These are phyloP conservation scores for Phytophthora boehmeriae DNA, from an alignment of 352 stramenopile species.

Conservation along the genomic window DNA sequence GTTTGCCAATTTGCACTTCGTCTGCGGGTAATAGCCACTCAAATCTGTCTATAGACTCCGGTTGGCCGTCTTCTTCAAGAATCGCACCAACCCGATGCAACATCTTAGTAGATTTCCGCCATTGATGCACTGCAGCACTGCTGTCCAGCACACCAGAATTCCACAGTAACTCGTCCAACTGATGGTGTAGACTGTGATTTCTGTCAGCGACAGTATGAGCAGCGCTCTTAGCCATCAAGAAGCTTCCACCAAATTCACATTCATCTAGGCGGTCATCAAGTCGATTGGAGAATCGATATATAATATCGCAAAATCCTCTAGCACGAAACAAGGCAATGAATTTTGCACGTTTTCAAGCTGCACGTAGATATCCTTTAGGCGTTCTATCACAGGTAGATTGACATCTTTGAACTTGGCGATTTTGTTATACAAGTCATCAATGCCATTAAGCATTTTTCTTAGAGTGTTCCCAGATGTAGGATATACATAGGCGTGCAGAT, in stretches of 20 bases:
- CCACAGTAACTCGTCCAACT: no score
- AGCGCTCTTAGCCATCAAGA: no score
- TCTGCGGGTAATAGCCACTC: conserved; percentile 8
- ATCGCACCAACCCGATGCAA: not conserved
- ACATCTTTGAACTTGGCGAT: conserved; percentile 2
- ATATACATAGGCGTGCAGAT: no score
- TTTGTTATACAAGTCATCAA: conserved; percentile 6
- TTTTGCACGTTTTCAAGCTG: not conserved
- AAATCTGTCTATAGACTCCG: not conserved
- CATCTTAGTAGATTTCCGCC: no score
- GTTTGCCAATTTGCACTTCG: conserved; percentile 5
- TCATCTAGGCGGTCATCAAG: not conserved
- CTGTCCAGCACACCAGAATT: no score
- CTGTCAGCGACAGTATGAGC: no score
- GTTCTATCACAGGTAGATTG: conserved; percentile 1
- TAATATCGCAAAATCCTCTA: not conserved
- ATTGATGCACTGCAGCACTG: no score
- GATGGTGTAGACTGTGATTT: not conserved
- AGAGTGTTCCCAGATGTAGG: not conserved
- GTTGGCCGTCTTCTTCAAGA: not conserved
- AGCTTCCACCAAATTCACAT: no score
- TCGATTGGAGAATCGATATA: not conserved
- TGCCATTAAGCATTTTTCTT: not conserved
- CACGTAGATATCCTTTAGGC: not conserved
- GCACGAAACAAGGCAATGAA: not conserved